Percentiles rank a stretch among this genome's conserved stretches.
Evolutionary conservation across 148 eudicot species (phyloP).

Genomic region (Fallopia convolvulus): DNA sequence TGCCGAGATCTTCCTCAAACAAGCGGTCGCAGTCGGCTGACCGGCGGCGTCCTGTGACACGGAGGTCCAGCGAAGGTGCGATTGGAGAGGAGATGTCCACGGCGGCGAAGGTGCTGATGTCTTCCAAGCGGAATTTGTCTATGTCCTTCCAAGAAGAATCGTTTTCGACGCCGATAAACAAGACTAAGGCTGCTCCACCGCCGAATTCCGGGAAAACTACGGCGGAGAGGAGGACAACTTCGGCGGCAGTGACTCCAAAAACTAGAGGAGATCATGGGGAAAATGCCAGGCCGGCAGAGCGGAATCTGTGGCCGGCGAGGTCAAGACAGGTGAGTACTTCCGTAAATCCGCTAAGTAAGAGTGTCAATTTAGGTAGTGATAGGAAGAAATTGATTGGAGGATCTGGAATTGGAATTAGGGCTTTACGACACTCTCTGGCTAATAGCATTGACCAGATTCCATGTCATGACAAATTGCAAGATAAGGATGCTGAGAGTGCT

Average conservation of each 20-base stretch:
- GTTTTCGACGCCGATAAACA: constrained; percentile 26
- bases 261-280: constrained; percentile 34
- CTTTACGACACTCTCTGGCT: constrained; percentile 35
- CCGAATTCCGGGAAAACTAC: constrained; percentile 30
- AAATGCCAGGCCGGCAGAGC: constrained; percentile 38
- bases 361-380: constrained; percentile 54
- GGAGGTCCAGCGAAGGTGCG: constrained; percentile 10
- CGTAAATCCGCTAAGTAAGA: constrained; percentile 37
- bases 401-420: constrained; percentile 43
- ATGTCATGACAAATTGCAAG: constrained; percentile 19
- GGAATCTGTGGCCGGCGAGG: constrained; percentile 67
- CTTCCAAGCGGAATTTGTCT: constrained; percentile 51
- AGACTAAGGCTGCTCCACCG: constrained; percentile 30
- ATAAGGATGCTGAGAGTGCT: constrained; percentile 13
- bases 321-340: constrained; percentile 32
- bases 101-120: constrained; percentile 43
- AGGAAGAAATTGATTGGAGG: constrained; percentile 32
- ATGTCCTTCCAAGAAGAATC: constrained; percentile 76
- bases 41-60: constrained; percentile 37
- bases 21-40: constrained; percentile 58
- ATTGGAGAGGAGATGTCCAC: constrained; percentile 24
- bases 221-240: constrained; percentile 49
- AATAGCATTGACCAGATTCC: constrained; percentile 20
- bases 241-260: constrained; percentile 18
- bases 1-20: constrained; percentile 9